Conservation (phyloP, 257 asterid species). For the Solanum commersonii region DNA sequence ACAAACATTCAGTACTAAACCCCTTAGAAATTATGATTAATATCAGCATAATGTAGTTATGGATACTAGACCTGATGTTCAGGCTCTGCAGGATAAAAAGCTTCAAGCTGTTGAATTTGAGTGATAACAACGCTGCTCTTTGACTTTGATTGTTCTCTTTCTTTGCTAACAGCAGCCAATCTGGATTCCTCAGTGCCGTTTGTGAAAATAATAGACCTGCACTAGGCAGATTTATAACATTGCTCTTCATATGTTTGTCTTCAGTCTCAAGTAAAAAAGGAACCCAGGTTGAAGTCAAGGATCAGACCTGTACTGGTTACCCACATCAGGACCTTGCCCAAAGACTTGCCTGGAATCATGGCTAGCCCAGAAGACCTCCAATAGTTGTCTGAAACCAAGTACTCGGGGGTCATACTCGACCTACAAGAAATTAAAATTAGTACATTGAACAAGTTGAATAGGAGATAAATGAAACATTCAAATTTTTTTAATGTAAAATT, state of each 20-base stretch:
- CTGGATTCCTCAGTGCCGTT: constrained; percentile 84
- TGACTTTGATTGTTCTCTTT: constrained; percentile 86
- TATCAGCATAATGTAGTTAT: not conserved
- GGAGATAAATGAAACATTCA: not conserved
- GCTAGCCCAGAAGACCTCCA: constrained; percentile 84
- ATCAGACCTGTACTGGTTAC: constrained; percentile 75
- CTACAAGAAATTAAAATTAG: constrained; percentile 29
- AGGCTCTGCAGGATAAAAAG: constrained; percentile 80
- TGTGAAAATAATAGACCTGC: constrained; percentile 85
- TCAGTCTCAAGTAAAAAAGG: not conserved
- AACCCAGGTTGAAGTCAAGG: constrained; percentile 1
- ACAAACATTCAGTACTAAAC: not conserved
- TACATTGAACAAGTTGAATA: not conserved
- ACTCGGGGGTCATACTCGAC: constrained; percentile 68
- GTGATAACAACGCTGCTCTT: constrained; percentile 74
- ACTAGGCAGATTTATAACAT: constrained; percentile 3
- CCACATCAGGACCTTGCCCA: constrained; percentile 99
- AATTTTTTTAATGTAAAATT: not conserved
- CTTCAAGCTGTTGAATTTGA: constrained; percentile 63
- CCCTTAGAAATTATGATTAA: not conserved
- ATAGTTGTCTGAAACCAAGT: constrained; percentile 57
- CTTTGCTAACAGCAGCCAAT: constrained; percentile 83
- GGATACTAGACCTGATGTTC: constrained; percentile 71
- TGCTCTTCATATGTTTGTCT: constrained; percentile 6
- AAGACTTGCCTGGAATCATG: constrained; percentile 96